These are phyloP conservation scores for Erythrophleum fordii DNA, from an alignment of 306 rosid species.

Conservation along the genomic window DNA sequence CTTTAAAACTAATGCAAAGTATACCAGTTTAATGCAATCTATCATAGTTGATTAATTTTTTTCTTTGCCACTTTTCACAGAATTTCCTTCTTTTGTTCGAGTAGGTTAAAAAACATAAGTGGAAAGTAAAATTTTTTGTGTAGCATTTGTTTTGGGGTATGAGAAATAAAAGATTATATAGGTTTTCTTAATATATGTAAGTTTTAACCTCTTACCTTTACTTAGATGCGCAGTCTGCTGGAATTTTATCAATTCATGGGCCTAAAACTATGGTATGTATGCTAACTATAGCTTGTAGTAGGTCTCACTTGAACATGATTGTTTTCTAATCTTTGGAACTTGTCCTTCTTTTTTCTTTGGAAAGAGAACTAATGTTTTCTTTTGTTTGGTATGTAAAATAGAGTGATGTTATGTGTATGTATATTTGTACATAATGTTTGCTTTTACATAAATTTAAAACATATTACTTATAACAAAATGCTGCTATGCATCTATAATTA, in stretches of 20 bases:
- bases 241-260: constrained; percentile 57
- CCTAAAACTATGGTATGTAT: constrained; percentile 41
- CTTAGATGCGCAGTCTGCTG: constrained; percentile 67
- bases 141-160: background rate
- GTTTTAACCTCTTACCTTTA: constrained; percentile 67
- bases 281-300: background rate
- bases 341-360: background rate
- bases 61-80: background rate
- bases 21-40: too few species aligned
- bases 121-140: background rate
- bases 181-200: constrained; percentile 54
- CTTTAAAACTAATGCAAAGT: too few species aligned
- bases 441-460: constrained; percentile 1
- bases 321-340: background rate
- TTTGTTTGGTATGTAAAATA: background rate
- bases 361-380: background rate
- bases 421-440: constrained; percentile 1
- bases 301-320: background rate
- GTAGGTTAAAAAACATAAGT: background rate
- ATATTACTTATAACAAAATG: background rate
- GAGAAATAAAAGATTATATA: constrained; percentile 28
- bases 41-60: too few species aligned
- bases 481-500: background rate
- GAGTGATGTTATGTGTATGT: background rate
- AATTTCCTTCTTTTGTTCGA: background rate